Base-by-base conservation (phyloP, 345 rosid genomes). In the Heritiera littoralis region DNA sequence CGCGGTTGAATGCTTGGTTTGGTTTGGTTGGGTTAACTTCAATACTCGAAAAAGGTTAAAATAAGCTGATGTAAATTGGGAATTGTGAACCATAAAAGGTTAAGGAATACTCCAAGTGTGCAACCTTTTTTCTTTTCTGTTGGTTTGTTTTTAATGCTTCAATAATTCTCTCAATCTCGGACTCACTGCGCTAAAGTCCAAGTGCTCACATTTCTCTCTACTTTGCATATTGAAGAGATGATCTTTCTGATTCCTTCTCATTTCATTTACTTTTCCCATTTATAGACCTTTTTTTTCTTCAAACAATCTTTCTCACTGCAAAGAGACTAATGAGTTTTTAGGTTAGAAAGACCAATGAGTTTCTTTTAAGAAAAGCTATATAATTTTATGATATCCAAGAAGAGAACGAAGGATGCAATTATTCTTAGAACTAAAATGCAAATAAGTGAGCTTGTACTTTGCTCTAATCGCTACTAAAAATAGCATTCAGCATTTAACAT, bases 71-170 rank as follows among this genome's bases (percentile, higher is more conserved):
- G 63, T 32, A 52, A 79, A 52, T 80, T 43, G 81, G 86, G 83
- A 84, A 80, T 52, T 80, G 86, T 75, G 75, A 23, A 56, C 80
- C 65, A 73, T 18, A 76, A 68, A 18, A 60, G 65, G 54, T 18
- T 13, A 28, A 28, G 60, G 51, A 83, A 35, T 35, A 35, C 38
- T 35, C 38, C 38, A 35, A 35, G 38, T 35, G 66, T 3, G 15
- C 61, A 20, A 32, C 41, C 38, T 23, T 75, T 63, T 61, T 20
- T 3, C 17, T 20, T 54, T 11, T 48, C 23, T 18, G 23, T 70
- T 28, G 18, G 28, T 14, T 75, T 58, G 48, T 17, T 68, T 75
- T 69, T 45, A n/a, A 15, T 51, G 18, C 40, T 52, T 61, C 60
- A 28, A 12, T 23, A 23, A 23, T 23, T 23, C 28, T 59, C 52